Percentiles rank a stretch among this genome's conserved stretches.
These are phyloP conservation scores for Epichloe scottii DNA, from an alignment of 2,329 filamentous ascomycete genomes.

Conservation along the genomic window DNA sequence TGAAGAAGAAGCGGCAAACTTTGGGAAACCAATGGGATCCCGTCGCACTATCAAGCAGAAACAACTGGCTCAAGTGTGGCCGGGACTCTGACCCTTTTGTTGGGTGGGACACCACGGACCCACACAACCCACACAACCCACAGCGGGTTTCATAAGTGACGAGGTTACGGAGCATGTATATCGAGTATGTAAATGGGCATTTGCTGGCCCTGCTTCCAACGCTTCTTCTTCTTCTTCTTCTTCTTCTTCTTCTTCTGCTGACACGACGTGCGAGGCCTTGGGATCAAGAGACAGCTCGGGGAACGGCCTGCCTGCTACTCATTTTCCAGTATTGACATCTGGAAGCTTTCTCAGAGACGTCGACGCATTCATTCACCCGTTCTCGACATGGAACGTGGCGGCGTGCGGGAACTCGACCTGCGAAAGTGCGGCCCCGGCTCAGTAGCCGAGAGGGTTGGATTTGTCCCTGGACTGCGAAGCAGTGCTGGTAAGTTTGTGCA, in stretches of 20 bases:
- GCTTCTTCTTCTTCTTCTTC: neutral
- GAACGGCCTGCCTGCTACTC: too few relatives aligned
- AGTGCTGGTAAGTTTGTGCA: constrained; percentile 41
- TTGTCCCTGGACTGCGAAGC: constrained; percentile 44
- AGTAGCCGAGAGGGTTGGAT: constrained; percentile 41
- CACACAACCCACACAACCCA: neutral
- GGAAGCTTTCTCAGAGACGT: neutral
- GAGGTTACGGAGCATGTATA: neutral
- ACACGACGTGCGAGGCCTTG: too few relatives aligned
- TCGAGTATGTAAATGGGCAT: neutral
- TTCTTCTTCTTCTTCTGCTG: neutral
- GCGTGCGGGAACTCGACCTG: constrained; percentile 37
- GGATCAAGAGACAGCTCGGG: too few relatives aligned
- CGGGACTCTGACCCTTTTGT: neutral
- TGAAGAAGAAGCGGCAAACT: too few relatives aligned
- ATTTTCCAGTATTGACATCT: neutral
- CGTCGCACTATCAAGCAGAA: too few relatives aligned
- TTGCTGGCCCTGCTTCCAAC: neutral
- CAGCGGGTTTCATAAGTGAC: neutral
- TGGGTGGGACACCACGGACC: neutral
- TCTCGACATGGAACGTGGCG: constrained; percentile 12
- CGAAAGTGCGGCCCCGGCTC: constrained; percentile 33
- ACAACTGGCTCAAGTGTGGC: too few relatives aligned
- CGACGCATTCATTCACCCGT: neutral
- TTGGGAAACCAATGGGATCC: too few relatives aligned